Base-by-base conservation (phyloP, 495 filamentous ascomycete species). In the Penicillium macrosclerotiorum region DNA sequence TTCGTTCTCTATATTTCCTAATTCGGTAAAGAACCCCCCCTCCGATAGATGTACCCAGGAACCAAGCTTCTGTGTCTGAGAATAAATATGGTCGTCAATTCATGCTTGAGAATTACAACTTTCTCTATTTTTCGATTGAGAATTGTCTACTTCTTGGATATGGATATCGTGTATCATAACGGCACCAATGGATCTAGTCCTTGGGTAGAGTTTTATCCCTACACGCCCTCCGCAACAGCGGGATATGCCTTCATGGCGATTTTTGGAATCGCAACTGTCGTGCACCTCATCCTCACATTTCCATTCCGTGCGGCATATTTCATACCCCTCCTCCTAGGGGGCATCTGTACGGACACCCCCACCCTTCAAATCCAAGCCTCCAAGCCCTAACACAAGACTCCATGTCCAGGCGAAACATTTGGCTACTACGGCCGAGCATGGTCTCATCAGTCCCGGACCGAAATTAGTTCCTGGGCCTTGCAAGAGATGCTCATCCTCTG, bases 271-370 rank as follows among this genome's bases (percentile, higher is more conserved):
- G 51, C 62, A 11, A 72, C 65, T 4, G 24, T 71, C 2, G 45
- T 54, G 1, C 76, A 79, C 36, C 42, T 74, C 3, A 46, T 75
- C 11, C 50, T 71, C 39, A 71, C 72, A 38, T 64, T 73, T 36
- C 62, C 60, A 4, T 66, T 66, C 22, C 57, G 67, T 8, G 64
- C 73, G 4, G 75, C 72, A 65, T 83, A 80, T 57, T 77, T 80
- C 56, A 72, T 79, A 22, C 71, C 75, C 0, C 75, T 84, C 24
- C 42, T 77, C 20, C 45, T 83, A 18, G 79, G 81, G n/a, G 78
- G 76, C 20, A 49, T 79, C 22, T 75, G 80, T 83, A 71, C 43
- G 76, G 62, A 4, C 18, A 9, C n/a, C 14, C 32, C 20, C n/a
- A n/a, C n/a, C 19, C 22, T 23, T 16, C 29, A 27, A 8, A 8